Conservation (phyloP, 2,329 filamentous ascomycete species). For the Ophiostoma pallidulum region DNA sequence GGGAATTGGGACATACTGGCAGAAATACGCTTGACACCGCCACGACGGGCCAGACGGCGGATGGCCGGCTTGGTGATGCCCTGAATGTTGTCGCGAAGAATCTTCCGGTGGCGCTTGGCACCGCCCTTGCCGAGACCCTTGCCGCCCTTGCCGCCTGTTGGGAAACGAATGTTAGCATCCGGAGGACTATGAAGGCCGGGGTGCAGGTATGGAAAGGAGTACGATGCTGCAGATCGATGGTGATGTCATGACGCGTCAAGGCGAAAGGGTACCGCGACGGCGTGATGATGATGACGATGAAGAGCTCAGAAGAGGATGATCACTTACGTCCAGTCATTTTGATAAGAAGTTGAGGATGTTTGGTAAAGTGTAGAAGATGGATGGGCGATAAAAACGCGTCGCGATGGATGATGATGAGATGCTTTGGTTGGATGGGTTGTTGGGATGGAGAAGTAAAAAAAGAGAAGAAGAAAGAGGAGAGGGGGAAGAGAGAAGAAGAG, state of each 20-base stretch:
- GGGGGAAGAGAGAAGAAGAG: conserved; percentile 3
- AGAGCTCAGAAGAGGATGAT: background rate
- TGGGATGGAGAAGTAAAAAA: conserved; percentile 15
- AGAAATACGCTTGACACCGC: conserved; percentile 99
- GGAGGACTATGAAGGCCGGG: no score
- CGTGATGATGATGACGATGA: no score
- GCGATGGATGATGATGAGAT: conserved; percentile 18
- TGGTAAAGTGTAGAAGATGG: conserved; percentile 22
- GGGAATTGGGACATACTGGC: conserved; percentile 64
- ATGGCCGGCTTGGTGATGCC: conserved; percentile 98
- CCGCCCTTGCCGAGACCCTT: conserved; percentile 98
- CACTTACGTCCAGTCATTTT: conserved; percentile 67
- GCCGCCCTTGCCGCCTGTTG: conserved; percentile 80
- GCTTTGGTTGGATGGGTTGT: conserved; percentile 19
- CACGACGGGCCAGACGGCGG: conserved; percentile 96
- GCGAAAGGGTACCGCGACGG: background rate
- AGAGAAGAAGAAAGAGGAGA: conserved; percentile 1
- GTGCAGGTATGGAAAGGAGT: background rate
- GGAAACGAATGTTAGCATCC: conserved; percentile 17
- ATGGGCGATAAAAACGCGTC: conserved; percentile 20
- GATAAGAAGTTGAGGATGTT: conserved; percentile 28
- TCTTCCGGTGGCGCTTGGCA: conserved; percentile 98
- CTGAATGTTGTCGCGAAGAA: conserved; percentile 99
- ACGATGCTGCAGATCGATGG: background rate
- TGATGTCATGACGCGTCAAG: conserved; percentile 3